These are phyloP conservation scores for Myxozyma geophila DNA, from an alignment of 805 yeast genomes.

Conservation along the genomic window DNA sequence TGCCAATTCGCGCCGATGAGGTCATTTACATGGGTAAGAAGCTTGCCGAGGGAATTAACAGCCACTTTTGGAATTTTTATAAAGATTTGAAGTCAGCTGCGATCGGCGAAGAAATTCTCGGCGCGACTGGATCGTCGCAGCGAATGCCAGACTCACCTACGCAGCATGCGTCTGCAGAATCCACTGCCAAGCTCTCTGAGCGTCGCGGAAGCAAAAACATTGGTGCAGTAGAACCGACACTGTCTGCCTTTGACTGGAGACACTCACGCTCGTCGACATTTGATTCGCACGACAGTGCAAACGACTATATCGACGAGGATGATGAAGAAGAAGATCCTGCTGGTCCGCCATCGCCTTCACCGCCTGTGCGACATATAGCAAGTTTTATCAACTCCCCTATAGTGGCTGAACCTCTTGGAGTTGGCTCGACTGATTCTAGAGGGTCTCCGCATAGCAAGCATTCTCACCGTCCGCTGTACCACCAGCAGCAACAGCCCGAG, in stretches of 20 bases:
- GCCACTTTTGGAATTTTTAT: slow-evolving; percentile 38
- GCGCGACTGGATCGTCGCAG: not conserved
- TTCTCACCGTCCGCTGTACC: not conserved
- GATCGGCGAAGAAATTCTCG: slow-evolving; percentile 35
- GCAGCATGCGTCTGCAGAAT: not conserved
- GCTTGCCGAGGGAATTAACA: slow-evolving; percentile 38
- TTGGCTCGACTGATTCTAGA: slow-evolving; percentile 24
- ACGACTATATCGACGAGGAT: slow-evolving; percentile 21
- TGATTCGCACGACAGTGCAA: slow-evolving; percentile 23
- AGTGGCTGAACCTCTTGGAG: slow-evolving; percentile 20
- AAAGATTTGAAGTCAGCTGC: slow-evolving; percentile 39
- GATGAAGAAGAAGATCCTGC: slow-evolving; percentile 16
- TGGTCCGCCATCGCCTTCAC: slow-evolving; percentile 10
- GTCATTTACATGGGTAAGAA: slow-evolving; percentile 38
- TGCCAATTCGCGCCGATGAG: slow-evolving; percentile 36
- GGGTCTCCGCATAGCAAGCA: slow-evolving; percentile 26
- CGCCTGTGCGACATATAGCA: slow-evolving; percentile 29
- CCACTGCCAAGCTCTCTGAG: not conserved
- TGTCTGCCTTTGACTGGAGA: slow-evolving; percentile 13
- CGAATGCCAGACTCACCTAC: not conserved
- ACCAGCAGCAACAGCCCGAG: not conserved
- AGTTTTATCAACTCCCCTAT: slow-evolving; percentile 26
- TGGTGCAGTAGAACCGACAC: not conserved
- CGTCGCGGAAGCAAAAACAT: not conserved
- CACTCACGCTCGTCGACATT: slow-evolving; percentile 22